Conservation (phyloP, 2,329 filamentous ascomycete species). For the Didymella pomorum region DNA sequence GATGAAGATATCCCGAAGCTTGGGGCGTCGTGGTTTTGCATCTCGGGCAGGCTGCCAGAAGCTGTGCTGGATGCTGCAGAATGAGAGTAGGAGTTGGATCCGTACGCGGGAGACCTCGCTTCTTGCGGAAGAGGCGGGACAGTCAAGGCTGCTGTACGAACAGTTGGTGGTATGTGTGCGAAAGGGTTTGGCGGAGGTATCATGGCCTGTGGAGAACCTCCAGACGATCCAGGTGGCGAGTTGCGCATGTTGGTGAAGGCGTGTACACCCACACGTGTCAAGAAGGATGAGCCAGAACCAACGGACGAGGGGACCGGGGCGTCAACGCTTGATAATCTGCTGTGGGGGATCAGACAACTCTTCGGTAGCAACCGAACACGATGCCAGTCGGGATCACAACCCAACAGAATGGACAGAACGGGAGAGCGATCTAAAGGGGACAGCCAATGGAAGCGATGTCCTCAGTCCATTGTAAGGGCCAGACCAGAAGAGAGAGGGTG, state of each 20-base stretch:
- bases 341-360: slow-evolving; percentile 38
- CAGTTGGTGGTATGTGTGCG: slow-evolving; percentile 32
- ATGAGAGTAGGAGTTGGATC: slow-evolving; percentile 41
- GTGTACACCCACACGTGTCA: slow-evolving; percentile 26
- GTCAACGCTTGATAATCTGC: slow-evolving; percentile 26
- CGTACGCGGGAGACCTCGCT: slow-evolving; percentile 46
- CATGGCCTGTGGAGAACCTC: slow-evolving; percentile 44
- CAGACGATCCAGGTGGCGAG: slow-evolving; percentile 45
- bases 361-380: slow-evolving; percentile 49
- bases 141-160: slow-evolving; percentile 38
- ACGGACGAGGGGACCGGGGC: slow-evolving; percentile 25
- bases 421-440: slow-evolving; percentile 24
- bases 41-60: slow-evolving; percentile 44
- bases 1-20: slow-evolving; percentile 53
- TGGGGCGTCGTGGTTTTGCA: slow-evolving; percentile 42
- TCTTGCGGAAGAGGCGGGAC: slow-evolving; percentile 43
- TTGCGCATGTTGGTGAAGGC: slow-evolving; percentile 34
- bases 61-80: slow-evolving; percentile 50
- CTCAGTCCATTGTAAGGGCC: slow-evolving; percentile 39
- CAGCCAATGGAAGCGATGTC: slow-evolving; percentile 36
- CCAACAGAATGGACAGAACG: slow-evolving; percentile 38
- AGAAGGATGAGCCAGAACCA: slow-evolving; percentile 24
- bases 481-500: slow-evolving; percentile 27
- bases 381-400: slow-evolving; percentile 26
- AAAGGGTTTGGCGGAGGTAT: slow-evolving; percentile 48